Evolutionary conservation across 352 stramenopile species (phyloP), one percentile per base, ranked within the genome.

Genomic region (Globisporangium spiculum): DNA sequence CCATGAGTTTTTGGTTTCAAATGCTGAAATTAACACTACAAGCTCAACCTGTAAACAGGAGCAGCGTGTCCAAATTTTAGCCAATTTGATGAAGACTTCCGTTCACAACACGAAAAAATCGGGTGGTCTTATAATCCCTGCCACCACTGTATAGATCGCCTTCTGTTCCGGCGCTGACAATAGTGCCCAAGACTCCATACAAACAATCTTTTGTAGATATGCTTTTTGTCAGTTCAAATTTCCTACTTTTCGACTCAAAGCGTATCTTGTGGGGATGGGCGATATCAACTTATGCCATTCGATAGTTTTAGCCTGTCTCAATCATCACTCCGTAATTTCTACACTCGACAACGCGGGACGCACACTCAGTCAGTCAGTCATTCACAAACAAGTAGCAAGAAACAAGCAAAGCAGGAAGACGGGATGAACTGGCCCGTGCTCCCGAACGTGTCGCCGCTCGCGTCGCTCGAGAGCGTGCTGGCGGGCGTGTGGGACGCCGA

Each of bases 401-500:
- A 10, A 26, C 16, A 38, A 22, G 27, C 27, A 27, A 44, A 3
- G 1, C 10, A 14, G 30, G 3, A 27, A 26, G 5, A 30, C 10
- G 1, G 32, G 8, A 62, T 62, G 56, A 46, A 62, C 20, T 50
- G 56, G 56, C 56, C 36, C 8, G 20, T 32, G 32, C 30, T 48
- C 30, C 8, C 55, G 41, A 52, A 46, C 22, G 58, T 34, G 34
- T 53, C 58, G 38, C 58, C 36, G 10, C 36, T 54, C 22, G 59
- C 59, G 59, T 53, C 60, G 60, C 41, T 65, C 16, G 38, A 56
- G 41, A 44, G 38, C 16, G 38, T 48, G 6, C n/a, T 65, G 26
- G 22, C 12, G 24, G 30, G 14, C 20, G 30, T 46, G 27, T 69
- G 65, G 65, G 65, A 69, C 56, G 32, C 46, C 56, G 65, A 69